Base-by-base conservation (phyloP, 139 green algal genomes). In the Gonium pectorale region DNA sequence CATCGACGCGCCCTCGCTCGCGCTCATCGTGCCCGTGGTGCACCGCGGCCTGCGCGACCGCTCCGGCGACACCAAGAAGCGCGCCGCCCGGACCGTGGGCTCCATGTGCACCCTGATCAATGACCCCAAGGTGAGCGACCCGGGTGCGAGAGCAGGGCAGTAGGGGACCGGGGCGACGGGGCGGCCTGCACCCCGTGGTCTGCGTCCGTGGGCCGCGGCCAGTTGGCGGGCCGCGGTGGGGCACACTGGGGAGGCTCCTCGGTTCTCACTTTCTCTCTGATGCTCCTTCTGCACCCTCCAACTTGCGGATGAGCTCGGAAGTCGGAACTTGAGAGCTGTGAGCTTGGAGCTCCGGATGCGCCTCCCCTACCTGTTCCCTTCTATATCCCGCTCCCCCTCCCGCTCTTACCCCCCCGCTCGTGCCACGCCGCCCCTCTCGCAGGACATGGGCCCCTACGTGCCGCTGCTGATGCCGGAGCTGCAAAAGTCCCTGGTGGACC, bases 391-490 rank as follows among this genome's bases (percentile, higher is more conserved):
- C 37, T 29, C 52, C 29, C 7, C 56, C 29, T 35, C 31, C 37
- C 24, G 29, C 72, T 72, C 49, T n/a, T 4, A 29, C 46, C 44
- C 44, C 1, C 31, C 70, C 22, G 0, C 24, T 37, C 33, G 19
- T 27, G 5, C 67, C 68, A 27, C 29, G 11, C 11, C 21, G 19
- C 31, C 68, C 11, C n/a, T 41, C 56, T 69, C 56, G 1, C 86
- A 95, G 83, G 97, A 99, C 91, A 98, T 99, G 95, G 74, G 90
- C 17, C 97, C 97, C 1, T 99, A 99, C 86, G 92, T 99, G 43
- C 80, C 92, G 0, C 83, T 96, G 75, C 90, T 99, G 44, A 91
- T 99, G 87, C 96, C 97, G 4, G 96, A 99, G 91, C 90, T 99
- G 51, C 94, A 96, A 82, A 96, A 96, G 72, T 90, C 92, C 1